A percentile compares a stretch with the other conserved stretches of the same genome.
Evolutionary conservation across 805 yeast genomes (phyloP).

Genomic region (Saccharomycopsis sp.): DNA sequence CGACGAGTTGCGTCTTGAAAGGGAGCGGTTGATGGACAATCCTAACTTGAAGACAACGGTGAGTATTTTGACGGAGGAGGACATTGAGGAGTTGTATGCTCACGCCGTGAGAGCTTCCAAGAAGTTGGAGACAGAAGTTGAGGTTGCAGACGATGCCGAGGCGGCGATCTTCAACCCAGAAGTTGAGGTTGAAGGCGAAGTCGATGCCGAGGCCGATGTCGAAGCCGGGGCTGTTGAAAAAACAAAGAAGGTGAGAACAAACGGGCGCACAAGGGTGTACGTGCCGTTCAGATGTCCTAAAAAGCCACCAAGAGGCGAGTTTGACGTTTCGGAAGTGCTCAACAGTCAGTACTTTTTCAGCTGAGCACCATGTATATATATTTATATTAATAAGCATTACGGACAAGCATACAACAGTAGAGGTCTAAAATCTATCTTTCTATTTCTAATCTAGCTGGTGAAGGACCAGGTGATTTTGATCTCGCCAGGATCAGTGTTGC

Average conservation of each 20-base stretch:
- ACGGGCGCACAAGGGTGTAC: slow-evolving; percentile 35
- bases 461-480: too few relatives aligned
- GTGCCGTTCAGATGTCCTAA: slow-evolving; percentile 65
- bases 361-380: too few relatives aligned
- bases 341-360: slow-evolving; percentile 73
- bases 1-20: slow-evolving; percentile 70
- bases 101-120: background rate
- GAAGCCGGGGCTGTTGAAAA: background rate
- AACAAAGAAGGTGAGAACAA: background rate
- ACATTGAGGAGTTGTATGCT: slow-evolving; percentile 25
- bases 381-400: too few relatives aligned
- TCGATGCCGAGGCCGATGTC: background rate
- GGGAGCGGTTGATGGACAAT: slow-evolving; percentile 43
- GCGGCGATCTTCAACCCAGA: background rate
- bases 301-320: slow-evolving; percentile 72
- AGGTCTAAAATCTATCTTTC: too few relatives aligned
- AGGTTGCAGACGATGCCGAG: too few relatives aligned
- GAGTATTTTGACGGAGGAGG: slow-evolving; percentile 28
- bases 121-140: too few relatives aligned
- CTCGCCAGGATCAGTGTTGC: too few relatives aligned
- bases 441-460: too few relatives aligned
- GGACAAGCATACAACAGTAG: too few relatives aligned
- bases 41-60: slow-evolving; percentile 67
- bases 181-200: background rate
- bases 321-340: slow-evolving; percentile 65